phyloP scores from a whole-genome alignment of 331 rosid species.

The Malus hybrid region DNA sequence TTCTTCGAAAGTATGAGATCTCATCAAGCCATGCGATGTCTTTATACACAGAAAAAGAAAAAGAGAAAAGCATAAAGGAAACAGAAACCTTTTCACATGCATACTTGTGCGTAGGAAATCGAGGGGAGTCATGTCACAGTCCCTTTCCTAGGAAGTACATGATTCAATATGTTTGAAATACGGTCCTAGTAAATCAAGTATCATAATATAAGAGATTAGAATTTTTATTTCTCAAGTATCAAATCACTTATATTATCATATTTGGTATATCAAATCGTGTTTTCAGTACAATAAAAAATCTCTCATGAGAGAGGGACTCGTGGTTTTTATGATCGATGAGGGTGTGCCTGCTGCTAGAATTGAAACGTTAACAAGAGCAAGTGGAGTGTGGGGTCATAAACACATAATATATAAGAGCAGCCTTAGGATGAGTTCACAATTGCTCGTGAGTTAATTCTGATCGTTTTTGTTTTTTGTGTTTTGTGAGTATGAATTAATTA shows the following conservation, averaged over 20 bases:
- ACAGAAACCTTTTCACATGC: constrained; percentile 9
- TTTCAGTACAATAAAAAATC: no score
- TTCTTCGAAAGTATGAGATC: not conserved
- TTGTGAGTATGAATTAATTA: no score
- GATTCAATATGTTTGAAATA: no score
- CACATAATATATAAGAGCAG: not conserved
- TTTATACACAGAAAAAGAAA: not conserved
- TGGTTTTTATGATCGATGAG: not conserved
- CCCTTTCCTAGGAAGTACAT: constrained; percentile 14
- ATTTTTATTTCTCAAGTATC: no score
- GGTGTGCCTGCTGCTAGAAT: not conserved
- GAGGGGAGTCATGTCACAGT: constrained; percentile 20
- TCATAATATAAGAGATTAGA: no score
- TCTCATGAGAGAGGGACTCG: constrained; percentile 6
- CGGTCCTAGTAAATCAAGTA: no score
- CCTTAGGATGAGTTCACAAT: no score
- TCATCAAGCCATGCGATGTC: not conserved
- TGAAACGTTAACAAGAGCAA: not conserved
- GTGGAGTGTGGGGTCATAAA: not conserved
- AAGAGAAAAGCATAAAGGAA: not conserved
- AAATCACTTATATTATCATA: no score
- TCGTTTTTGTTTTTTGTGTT: no score
- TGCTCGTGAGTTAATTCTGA: no score
- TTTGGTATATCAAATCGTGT: no score
- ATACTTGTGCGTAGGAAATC: not conserved